phyloP scores from a whole-genome alignment of 805 yeast species.

The Tetrapisispora phaffii region DNA sequence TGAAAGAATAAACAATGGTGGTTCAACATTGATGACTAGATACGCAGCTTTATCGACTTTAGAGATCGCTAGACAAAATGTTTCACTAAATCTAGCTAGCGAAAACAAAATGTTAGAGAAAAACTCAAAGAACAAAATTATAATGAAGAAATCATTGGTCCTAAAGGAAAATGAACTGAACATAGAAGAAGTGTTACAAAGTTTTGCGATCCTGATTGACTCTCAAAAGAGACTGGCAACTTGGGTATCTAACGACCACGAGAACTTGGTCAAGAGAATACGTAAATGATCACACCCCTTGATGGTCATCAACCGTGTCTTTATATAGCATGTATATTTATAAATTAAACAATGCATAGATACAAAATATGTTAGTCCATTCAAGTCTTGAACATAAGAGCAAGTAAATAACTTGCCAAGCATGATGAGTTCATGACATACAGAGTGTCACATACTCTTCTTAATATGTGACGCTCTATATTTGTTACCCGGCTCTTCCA shows the following conservation, averaged over 20 bases:
- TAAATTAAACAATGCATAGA: no score
- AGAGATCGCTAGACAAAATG: constrained; percentile 23
- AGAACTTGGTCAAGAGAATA: constrained; percentile 37
- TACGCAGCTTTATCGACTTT: constrained; percentile 37
- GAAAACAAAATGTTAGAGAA: constrained; percentile 6
- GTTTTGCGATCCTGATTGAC: constrained; percentile 25
- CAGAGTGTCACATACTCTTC: no score
- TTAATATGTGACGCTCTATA: background rate
- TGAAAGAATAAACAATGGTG: constrained; percentile 47
- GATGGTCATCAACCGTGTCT: no score
- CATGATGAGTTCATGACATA: no score
- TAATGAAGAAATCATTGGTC: constrained; percentile 20
- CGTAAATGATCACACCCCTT: constrained; percentile 15
- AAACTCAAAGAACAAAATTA: constrained; percentile 12
- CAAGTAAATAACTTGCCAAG: no score
- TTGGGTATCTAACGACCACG: constrained; percentile 50
- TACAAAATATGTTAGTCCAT: no score
- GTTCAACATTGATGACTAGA: constrained; percentile 48
- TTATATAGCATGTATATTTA: no score
- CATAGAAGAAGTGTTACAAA: constrained; percentile 15
- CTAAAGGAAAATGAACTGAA: constrained; percentile 39
- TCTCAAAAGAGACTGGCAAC: constrained; percentile 48
- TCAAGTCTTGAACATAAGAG: no score
- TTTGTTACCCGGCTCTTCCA: background rate
- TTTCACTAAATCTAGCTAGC: constrained; percentile 3